Evolutionary conservation across 2,329 filamentous ascomycete species (phyloP).

Genomic region (Neofusicoccum sp.): DNA sequence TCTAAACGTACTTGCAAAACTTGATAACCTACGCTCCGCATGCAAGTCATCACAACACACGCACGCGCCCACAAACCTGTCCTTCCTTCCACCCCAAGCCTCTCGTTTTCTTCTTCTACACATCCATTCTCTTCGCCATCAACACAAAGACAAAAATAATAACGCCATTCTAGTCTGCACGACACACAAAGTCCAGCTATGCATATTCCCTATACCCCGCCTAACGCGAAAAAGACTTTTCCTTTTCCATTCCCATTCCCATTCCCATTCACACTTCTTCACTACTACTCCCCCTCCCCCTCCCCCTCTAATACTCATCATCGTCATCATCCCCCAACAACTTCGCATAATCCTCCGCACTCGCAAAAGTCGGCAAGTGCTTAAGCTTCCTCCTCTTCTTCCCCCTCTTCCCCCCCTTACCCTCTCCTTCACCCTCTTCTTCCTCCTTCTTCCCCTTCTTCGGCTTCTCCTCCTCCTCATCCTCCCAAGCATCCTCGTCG

Average conservation of each 20-base stretch:
- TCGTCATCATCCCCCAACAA: slow-evolving; percentile 69
- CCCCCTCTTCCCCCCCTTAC: slow-evolving; percentile 36
- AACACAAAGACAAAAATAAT: too few species aligned
- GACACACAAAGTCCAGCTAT: too few species aligned
- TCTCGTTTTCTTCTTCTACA: too few species aligned
- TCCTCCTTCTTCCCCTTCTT: slow-evolving; percentile 40
- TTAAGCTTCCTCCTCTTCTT: slow-evolving; percentile 82
- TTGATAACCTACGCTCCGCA: background rate
- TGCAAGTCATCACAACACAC: too few species aligned
- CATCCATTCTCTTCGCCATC: too few species aligned
- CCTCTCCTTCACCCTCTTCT: slow-evolving; percentile 26
- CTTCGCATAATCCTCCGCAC: slow-evolving; percentile 87
- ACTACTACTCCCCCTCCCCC: too few species aligned
- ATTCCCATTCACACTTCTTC: background rate
- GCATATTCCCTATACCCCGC: too few species aligned
- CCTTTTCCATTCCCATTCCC: background rate
- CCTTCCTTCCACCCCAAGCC: too few species aligned
- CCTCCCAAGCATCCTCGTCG: slow-evolving; percentile 45
- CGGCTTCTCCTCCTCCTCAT: slow-evolving; percentile 36
- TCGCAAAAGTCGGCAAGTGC: slow-evolving; percentile 87
- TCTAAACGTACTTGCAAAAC: background rate
- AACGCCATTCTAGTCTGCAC: too few species aligned
- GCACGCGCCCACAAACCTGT: too few species aligned
- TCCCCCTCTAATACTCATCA: slow-evolving; percentile 5
- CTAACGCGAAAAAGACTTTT: too few species aligned